These are phyloP conservation scores for Westerdykella sp. DNA, from an alignment of 2,329 filamentous ascomycete genomes.

Conservation along the genomic window DNA sequence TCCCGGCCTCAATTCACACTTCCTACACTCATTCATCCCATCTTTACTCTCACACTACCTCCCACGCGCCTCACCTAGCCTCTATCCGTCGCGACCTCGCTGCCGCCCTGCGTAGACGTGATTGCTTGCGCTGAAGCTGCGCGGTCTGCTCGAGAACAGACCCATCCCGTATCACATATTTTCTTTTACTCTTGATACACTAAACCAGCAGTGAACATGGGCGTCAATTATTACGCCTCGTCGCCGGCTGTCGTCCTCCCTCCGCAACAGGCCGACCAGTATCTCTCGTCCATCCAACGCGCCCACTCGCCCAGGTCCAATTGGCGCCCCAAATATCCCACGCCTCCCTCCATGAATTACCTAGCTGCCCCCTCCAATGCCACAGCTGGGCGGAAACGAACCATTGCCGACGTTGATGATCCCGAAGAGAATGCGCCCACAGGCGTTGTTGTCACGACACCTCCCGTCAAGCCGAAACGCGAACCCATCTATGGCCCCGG, in stretches of 20 bases:
- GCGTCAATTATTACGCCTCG: slow-evolving; percentile 43
- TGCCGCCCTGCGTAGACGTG: slow-evolving; percentile 19
- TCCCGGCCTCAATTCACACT: background rate
- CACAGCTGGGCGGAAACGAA: slow-evolving; percentile 65
- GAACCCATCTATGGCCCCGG: slow-evolving; percentile 66
- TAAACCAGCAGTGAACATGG: slow-evolving; percentile 40
- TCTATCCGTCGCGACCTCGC: slow-evolving; percentile 12
- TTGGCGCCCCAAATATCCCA: slow-evolving; percentile 37
- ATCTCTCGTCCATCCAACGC: slow-evolving; percentile 31
- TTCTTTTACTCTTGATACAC: slow-evolving; percentile 27
- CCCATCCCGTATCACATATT: slow-evolving; percentile 29
- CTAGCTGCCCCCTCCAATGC: slow-evolving; percentile 36
- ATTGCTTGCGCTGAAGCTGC: slow-evolving; percentile 20
- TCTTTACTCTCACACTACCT: slow-evolving; percentile 9
- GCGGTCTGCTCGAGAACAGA: slow-evolving; percentile 24
- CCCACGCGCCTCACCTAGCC: slow-evolving; percentile 7
- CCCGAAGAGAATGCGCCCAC: slow-evolving; percentile 52
- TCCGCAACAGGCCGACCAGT: slow-evolving; percentile 35
- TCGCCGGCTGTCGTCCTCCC: slow-evolving; percentile 44
- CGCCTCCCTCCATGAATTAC: slow-evolving; percentile 40
- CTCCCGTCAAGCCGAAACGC: slow-evolving; percentile 53
- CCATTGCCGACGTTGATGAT: slow-evolving; percentile 71
- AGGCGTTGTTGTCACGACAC: slow-evolving; percentile 42
- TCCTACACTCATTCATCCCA: slow-evolving; percentile 5
- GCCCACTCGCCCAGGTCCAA: slow-evolving; percentile 25